Evolutionary conservation across 768 basidiomycete genomes (phyloP).

Genomic region (Hirschioporus abietinus): DNA sequence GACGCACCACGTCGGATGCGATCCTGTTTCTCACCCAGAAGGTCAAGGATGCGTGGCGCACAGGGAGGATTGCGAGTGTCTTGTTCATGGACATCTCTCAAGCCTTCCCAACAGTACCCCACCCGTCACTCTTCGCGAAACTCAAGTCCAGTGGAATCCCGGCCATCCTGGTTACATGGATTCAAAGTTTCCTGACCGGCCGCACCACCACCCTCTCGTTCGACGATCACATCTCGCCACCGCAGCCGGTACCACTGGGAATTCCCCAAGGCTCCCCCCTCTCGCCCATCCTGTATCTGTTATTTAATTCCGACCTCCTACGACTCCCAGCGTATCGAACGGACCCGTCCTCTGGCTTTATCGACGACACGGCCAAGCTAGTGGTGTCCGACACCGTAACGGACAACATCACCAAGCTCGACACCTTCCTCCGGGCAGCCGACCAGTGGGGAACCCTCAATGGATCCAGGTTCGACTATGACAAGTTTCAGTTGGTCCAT

Average conservation of each 20-base stretch:
- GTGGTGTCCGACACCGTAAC: conserved; percentile 21
- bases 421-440: conserved; percentile 15
- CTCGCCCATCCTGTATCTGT: conserved; percentile 17
- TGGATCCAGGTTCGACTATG: not conserved
- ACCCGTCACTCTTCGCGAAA: conserved; percentile 1
- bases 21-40: conserved; percentile 17
- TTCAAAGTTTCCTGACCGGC: conserved; percentile 13
- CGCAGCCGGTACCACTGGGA: conserved; percentile 12
- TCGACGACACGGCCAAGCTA: conserved; percentile 25
- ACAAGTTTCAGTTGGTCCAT: conserved; percentile 7
- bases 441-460: not conserved
- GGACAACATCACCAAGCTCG: conserved; percentile 16
- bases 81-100: conserved; percentile 40
- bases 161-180: conserved; percentile 24
- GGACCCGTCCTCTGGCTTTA: conserved; percentile 23
- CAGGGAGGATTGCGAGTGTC: conserved; percentile 26
- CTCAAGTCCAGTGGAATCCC: conserved; percentile 21
- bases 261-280: conserved; percentile 21
- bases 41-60: conserved; percentile 22
- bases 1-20: conserved; percentile 32
- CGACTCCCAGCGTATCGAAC: conserved; percentile 11
- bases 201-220: conserved; percentile 17
- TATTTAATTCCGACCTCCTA: conserved; percentile 20
- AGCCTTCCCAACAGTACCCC: conserved; percentile 34
- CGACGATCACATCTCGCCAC: conserved; percentile 17